Conservation (phyloP, 164 flowering plant genomes). For the Akebia trifoliata region DNA sequence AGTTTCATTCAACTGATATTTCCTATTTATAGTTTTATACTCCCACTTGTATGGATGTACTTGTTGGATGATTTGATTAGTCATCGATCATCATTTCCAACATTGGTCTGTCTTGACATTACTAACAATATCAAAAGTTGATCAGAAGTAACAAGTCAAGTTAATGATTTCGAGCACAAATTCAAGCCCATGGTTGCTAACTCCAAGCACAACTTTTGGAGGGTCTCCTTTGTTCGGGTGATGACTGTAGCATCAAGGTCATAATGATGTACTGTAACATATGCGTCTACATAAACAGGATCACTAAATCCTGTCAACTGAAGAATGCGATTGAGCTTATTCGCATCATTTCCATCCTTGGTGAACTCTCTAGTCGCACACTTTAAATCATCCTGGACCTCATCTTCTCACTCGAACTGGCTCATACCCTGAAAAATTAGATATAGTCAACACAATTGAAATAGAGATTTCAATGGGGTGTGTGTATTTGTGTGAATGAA, state of each 20-base stretch:
- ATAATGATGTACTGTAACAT: conserved; percentile 96
- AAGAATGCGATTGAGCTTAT: conserved; percentile 86
- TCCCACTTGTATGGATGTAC: too few species aligned
- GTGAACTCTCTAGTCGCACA: conserved; percentile 98
- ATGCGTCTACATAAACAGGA: conserved; percentile 98
- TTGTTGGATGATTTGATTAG: too few species aligned
- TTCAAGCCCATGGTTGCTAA: conserved; percentile 99
- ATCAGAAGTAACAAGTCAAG: too few species aligned
- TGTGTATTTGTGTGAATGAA: too few species aligned
- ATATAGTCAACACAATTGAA: too few species aligned
- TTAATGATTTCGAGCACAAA: too few species aligned
- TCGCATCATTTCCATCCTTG: conserved; percentile 83
- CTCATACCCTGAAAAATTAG: conserved; percentile 76
- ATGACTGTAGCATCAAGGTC: conserved; percentile 95
- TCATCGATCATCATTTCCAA: too few species aligned
- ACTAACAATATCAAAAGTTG: too few species aligned
- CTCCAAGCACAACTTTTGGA: conserved; percentile 94
- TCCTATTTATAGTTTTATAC: too few species aligned
- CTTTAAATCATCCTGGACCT: conserved; percentile 95
- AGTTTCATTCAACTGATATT: too few species aligned
- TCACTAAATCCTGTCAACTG: conserved; percentile 98
- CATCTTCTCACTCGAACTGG: conserved; percentile 97
- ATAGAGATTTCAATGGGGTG: too few species aligned
- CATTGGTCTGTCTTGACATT: too few species aligned
- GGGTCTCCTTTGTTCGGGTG: conserved; percentile 90